Evolutionary conservation across 306 rosid species (phyloP).

Genomic region (Vicia sativa): DNA sequence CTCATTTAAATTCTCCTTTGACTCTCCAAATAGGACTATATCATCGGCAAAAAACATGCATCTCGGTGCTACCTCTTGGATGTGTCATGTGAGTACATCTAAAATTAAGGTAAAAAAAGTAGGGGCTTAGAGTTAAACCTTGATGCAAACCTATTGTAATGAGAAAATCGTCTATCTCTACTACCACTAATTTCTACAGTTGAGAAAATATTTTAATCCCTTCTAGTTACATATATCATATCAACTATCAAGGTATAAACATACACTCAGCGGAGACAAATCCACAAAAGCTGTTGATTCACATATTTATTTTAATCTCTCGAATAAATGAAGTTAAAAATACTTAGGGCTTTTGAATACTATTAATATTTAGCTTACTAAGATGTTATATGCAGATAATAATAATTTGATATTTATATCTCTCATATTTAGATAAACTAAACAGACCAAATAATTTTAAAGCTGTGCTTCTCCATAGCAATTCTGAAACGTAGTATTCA

Average conservation of each 20-base stretch:
- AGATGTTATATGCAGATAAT: background rate
- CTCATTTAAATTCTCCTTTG: no score
- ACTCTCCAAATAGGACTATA: no score
- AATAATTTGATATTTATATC: slow-evolving; percentile 13
- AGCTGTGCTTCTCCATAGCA: background rate
- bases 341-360: slow-evolving; percentile 11
- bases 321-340: slow-evolving; percentile 11
- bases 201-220: background rate
- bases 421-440: slow-evolving; percentile 11
- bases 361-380: background rate
- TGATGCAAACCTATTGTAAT: no score
- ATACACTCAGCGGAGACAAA: background rate
- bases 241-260: background rate
- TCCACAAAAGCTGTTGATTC: slow-evolving; percentile 14
- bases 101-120: no score
- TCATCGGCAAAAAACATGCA: no score
- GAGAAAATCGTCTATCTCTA: no score
- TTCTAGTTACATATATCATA: background rate
- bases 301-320: slow-evolving; percentile 14
- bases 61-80: no score
- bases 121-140: no score
- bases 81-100: no score
- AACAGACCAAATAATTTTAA: slow-evolving; percentile 8
- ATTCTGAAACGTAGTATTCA: slow-evolving; percentile 6
- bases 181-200: no score